A percentile compares a stretch with the other conserved stretches of the same genome.
Conservation (phyloP, 192 early-diverging fungal species). For the Coemansia sp. region DNA sequence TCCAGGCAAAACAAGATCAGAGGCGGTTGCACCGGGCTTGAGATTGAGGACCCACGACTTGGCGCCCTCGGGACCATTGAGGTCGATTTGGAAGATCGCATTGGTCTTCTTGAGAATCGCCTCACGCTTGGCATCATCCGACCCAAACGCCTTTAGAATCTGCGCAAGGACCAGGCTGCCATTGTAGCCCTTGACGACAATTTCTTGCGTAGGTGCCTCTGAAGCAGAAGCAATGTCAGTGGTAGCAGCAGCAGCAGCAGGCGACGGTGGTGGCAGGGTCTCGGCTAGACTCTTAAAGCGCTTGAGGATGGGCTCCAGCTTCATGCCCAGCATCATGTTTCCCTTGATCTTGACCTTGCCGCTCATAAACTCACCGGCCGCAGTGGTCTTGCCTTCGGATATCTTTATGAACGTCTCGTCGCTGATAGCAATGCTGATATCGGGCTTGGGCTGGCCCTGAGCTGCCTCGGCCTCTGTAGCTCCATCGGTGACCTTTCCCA, state of each 20-base stretch:
- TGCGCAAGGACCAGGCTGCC: slow-evolving; percentile 76
- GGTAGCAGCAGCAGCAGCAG: slow-evolving; percentile 23
- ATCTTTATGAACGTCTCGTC: slow-evolving; percentile 85
- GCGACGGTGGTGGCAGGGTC: slow-evolving; percentile 31
- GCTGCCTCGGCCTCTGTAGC: slow-evolving; percentile 58
- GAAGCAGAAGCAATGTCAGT: slow-evolving; percentile 39
- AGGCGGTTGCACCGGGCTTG: slow-evolving; percentile 71
- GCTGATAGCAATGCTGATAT: slow-evolving; percentile 71
- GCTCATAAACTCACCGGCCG: slow-evolving; percentile 90
- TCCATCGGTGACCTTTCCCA: slow-evolving; percentile 64
- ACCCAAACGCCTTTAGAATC: slow-evolving; percentile 63
- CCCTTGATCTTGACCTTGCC: slow-evolving; percentile 89
- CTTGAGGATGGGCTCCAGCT: slow-evolving; percentile 71
- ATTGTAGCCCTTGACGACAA: slow-evolving; percentile 74
- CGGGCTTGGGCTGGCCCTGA: slow-evolving; percentile 71
- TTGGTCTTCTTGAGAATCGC: slow-evolving; percentile 77
- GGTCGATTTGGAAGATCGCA: slow-evolving; percentile 86
- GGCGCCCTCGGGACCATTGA: slow-evolving; percentile 71
- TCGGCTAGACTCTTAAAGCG: slow-evolving; percentile 58
- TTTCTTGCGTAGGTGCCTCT: slow-evolving; percentile 28
- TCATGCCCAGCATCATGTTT: slow-evolving; percentile 76
- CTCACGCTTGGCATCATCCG: slow-evolving; percentile 66
- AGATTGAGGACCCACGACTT: slow-evolving; percentile 87
- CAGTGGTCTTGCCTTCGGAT: slow-evolving; percentile 82
- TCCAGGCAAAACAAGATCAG: slow-evolving; percentile 65